Evolutionary conservation across 306 rosid genomes (phyloP), one percentile per base, ranked within the genome.

Genomic region (Myrica gale): DNA sequence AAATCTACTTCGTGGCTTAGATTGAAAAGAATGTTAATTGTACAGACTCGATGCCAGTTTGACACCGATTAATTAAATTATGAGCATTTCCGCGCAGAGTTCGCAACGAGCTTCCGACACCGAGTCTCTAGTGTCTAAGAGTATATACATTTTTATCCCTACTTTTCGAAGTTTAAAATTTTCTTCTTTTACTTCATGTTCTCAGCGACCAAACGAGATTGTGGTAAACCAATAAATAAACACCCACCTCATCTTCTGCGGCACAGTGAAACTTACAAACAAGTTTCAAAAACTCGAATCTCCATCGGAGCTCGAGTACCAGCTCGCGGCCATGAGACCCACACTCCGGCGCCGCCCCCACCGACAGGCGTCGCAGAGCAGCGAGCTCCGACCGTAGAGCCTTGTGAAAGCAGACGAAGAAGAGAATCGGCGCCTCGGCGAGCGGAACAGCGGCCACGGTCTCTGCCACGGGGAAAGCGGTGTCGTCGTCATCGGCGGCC

Each of bases 201-300:
- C 57, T 74, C 48, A 44, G 32, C 63, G 44, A 74, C 56, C 67
- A 74, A 67, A 77, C 56, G 23, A 32, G 37, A 42, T 48, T 23
- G 54, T 63, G 5, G 2, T 26, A 13, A 26, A 15, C 5, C 16
- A 26, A 9, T 15, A 39, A 4, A 46, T 0, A 15, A 74, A 0
- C 12, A 47, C 12, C 26, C 56, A 89, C 98, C 98, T 90, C 97
- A 54, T 95, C 97, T 78, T 95, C 98, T 0, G 96, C 90, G 48
- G 87, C 88, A 26, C 90, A 85, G 77, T 92, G 99, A 79, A 89
- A 90, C 80, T 88, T 76, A 8, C 69, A 78, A 80, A 82, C 93
- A 63, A 95, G 78, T 75, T 88, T 87, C 44, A 95, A 84, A 82
- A 92, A 90, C 79, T 89, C 85, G 61, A 95, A 88, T 74, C 97